Evolutionary conservation across 2,329 filamentous ascomycete genomes (phyloP), one percentile per base, ranked within the genome.

Genomic region (Monascus ruber): DNA sequence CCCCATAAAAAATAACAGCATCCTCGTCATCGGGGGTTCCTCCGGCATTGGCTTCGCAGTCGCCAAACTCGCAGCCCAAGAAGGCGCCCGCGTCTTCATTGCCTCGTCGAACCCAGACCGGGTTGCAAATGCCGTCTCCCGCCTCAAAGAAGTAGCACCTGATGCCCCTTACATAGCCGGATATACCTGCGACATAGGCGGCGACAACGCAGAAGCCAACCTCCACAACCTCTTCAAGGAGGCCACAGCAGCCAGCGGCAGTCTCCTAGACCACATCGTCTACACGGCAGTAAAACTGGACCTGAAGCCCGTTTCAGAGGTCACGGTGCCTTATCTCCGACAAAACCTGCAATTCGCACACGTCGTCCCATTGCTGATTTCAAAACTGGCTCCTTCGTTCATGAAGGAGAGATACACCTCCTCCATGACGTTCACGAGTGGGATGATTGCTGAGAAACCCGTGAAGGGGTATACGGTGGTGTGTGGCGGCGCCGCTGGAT

Each of bases 21-120:
- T 76, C 39, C 62, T 76, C 39, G 55, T 76, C 45, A 59, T 75
- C 24, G 73, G 73, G 17, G 72, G 70, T 31, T 69, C 68, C 33
- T 62, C 64, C 34, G 73, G 73, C 39, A 68, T 76, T 32, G 73
- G 73, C 31, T 74, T 65, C 49, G 58, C 53, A 41, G 65, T 70
- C 6, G 72, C 72, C 38, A 67, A 73, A 64, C 69, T 68, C 3
- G 56, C 58, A 34, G 51, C 75, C 37, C 71, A 74, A 44, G 56
- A 67, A 45, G 69, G 68, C 45, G 66, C 66, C 39, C 55, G 55
- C 26, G 62, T 76, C 27, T 65, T 63, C 26, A 63, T 75, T 47
- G 64, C 70, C 5, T 69, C 67, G 1, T 74, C 70, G 42, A 60
- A 34, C 33, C 49, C 35, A 51, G 58, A 37, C 47, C 57, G 50